phyloP scores from a whole-genome alignment of 2,329 filamentous ascomycete genomes.

The Ophiocordyceps camponoti-floridani region DNA sequence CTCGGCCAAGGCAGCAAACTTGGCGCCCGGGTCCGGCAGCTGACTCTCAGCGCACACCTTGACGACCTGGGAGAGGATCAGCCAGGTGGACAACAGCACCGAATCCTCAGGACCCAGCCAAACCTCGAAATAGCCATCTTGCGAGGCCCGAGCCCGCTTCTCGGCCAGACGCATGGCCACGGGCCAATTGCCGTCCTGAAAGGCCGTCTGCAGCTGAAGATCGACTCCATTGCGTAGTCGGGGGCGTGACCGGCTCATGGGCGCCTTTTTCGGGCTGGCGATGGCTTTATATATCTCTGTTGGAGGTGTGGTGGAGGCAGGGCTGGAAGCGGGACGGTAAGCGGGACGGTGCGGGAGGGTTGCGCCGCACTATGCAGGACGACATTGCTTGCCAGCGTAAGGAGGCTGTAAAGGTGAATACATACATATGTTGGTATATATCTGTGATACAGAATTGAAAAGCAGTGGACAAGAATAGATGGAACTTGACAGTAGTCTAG shows the following conservation, averaged over 20 bases:
- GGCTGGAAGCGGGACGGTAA: background rate
- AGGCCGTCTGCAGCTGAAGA: constrained; percentile 36
- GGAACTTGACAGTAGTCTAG: no score
- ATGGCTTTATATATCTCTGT: background rate
- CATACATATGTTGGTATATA: no score
- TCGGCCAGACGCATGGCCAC: constrained; percentile 32
- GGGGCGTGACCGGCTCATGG: constrained; percentile 17
- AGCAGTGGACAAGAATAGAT: no score
- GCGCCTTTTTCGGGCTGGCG: background rate
- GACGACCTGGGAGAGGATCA: constrained; percentile 17
- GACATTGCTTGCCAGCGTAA: no score
- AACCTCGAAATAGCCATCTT: constrained; percentile 39
- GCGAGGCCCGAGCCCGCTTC: constrained; percentile 27
- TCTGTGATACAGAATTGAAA: no score
- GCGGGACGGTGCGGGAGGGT: background rate
- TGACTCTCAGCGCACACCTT: constrained; percentile 33
- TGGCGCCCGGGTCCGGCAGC: constrained; percentile 28
- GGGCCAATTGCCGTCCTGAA: constrained; percentile 34
- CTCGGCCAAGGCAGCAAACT: constrained; percentile 22
- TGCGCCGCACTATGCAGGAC: background rate
- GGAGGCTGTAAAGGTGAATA: no score
- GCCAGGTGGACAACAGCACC: background rate
- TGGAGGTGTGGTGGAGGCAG: background rate
- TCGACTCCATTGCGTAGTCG: constrained; percentile 31
- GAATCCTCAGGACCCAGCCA: background rate